A percentile compares a stretch with the other conserved stretches of the same genome.
These are phyloP conservation scores for Omphalotus olearius DNA, from an alignment of 1,284 basidiomycete species.

Conservation along the genomic window DNA sequence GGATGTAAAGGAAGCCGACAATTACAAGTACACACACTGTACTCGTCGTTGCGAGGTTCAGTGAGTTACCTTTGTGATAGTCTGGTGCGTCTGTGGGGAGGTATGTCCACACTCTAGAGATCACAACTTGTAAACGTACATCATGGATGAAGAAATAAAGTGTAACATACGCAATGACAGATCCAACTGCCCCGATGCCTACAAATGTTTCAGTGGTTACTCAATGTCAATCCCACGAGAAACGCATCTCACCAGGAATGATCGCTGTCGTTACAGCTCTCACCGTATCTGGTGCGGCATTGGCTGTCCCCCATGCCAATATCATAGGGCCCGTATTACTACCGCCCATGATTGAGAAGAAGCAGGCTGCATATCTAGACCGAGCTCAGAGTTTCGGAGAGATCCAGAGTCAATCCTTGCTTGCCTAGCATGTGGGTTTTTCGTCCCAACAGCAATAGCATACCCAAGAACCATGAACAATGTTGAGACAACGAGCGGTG, in stretches of 20 bases:
- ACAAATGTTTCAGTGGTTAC: slow-evolving; percentile 2
- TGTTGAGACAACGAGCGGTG: slow-evolving; percentile 29
- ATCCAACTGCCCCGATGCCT: slow-evolving; percentile 34
- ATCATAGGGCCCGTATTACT: slow-evolving; percentile 31
- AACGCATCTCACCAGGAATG: slow-evolving; percentile 27
- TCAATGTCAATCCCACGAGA: not conserved
- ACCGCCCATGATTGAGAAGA: slow-evolving; percentile 32
- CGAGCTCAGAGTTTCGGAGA: not conserved
- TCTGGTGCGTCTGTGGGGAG: slow-evolving; percentile 35
- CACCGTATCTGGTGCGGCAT: slow-evolving; percentile 39
- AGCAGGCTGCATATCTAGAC: slow-evolving; percentile 36
- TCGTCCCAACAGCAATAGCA: slow-evolving; percentile 32
- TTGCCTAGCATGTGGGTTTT: slow-evolving; percentile 32
- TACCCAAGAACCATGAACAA: slow-evolving; percentile 33
- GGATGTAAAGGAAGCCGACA: slow-evolving; percentile 30
- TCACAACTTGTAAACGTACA: not conserved
- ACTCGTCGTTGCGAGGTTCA: slow-evolving; percentile 35
- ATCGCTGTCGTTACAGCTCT: slow-evolving; percentile 34
- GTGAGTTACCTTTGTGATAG: slow-evolving; percentile 38
- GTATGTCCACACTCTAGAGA: slow-evolving; percentile 34
- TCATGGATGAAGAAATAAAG: not conserved
- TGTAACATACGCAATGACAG: slow-evolving; percentile 34
- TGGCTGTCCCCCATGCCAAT: slow-evolving; percentile 37
- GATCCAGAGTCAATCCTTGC: not conserved
- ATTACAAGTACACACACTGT: slow-evolving; percentile 27